A percentile compares a stretch with the other conserved stretches of the same genome.
phyloP scores from a whole-genome alignment of 345 rosid species.

The Pistacia atlantica region DNA sequence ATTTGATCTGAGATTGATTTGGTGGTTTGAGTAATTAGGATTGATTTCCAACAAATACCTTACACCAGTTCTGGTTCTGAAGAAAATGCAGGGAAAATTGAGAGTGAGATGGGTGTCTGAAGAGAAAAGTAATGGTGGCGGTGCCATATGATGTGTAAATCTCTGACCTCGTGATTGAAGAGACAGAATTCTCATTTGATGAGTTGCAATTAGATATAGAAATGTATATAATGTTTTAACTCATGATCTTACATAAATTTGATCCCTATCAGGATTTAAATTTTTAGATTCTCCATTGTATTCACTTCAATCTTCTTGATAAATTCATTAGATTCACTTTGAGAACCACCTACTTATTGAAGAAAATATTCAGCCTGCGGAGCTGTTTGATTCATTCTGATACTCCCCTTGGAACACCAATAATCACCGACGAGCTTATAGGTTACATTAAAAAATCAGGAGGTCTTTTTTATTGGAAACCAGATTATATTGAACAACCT shows the following conservation, averaged over 20 bases:
- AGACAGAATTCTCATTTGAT: not conserved
- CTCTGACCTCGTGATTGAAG: not conserved
- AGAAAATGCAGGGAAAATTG: not conserved
- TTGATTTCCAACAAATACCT: too few species aligned
- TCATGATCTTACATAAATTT: not conserved
- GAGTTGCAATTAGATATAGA: too few species aligned
- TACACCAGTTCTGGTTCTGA: too few species aligned
- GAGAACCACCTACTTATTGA: not conserved
- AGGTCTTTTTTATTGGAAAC: not conserved
- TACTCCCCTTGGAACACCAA: not conserved
- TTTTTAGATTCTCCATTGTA: not conserved
- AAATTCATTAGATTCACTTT: not conserved
- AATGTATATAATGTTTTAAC: too few species aligned
- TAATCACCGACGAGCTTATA: not conserved
- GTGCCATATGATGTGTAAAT: not conserved
- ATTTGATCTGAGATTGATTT: too few species aligned
- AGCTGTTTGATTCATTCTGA: not conserved
- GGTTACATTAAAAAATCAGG: not conserved
- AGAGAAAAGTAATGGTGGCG: too few species aligned
- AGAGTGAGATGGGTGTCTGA: not conserved
- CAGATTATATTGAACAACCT: not conserved
- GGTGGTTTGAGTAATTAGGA: too few species aligned
- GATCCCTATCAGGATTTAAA: not conserved
- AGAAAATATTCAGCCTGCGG: not conserved
- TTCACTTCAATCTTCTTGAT: not conserved